Percentiles rank a stretch among this genome's conserved stretches.
These are phyloP conservation scores for Metahyphopichia silvanorum DNA, from an alignment of 805 yeast species.

Conservation along the genomic window DNA sequence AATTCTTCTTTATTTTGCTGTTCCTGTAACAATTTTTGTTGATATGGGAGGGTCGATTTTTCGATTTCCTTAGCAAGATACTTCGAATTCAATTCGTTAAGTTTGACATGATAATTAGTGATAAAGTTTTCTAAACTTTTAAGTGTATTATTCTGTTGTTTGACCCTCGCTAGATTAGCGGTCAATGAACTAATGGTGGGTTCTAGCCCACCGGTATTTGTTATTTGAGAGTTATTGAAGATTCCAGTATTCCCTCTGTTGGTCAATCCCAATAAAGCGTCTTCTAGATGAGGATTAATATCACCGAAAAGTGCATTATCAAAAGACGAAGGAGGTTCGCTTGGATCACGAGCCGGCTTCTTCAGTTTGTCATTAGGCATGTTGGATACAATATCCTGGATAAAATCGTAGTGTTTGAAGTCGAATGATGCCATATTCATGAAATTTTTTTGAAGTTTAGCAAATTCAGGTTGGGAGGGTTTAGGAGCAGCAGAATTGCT, in stretches of 20 bases:
- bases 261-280: constrained; percentile 45
- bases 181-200: constrained; percentile 54
- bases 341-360: constrained; percentile 4
- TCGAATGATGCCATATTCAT: constrained; percentile 22
- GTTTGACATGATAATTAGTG: constrained; percentile 39
- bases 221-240: constrained; percentile 56
- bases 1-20: no score
- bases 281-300: constrained; percentile 48
- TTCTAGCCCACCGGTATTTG: constrained; percentile 53
- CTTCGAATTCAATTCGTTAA: constrained; percentile 21
- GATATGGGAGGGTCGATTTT: neutral
- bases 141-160: constrained; percentile 55
- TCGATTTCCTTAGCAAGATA: constrained; percentile 19
- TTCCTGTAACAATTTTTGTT: neutral
- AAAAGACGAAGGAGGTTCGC: constrained; percentile 26
- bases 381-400: constrained; percentile 26
- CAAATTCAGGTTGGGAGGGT: neutral
- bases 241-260: constrained; percentile 52
- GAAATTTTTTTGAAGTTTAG: neutral
- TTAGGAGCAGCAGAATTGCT: constrained; percentile 2
- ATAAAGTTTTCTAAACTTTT: constrained; percentile 54
- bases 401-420: constrained; percentile 31
- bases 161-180: constrained; percentile 53
- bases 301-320: constrained; percentile 65
- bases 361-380: constrained; percentile 7